These are phyloP conservation scores for Pseudonitzschia multistriata DNA, from an alignment of 108 stramenopile genomes.

Conservation along the genomic window DNA sequence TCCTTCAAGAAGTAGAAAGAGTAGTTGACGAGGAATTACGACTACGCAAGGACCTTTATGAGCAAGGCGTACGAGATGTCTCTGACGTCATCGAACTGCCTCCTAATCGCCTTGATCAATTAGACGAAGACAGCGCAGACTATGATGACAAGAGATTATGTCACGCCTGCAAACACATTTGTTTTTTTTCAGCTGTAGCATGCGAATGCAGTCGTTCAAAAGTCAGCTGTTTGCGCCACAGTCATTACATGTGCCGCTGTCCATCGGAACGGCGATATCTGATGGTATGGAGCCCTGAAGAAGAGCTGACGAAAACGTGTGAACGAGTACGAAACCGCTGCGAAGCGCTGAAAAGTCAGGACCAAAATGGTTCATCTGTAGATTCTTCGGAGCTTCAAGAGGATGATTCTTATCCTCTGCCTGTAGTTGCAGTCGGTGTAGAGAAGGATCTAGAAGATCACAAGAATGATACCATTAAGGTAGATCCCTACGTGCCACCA, in stretches of 20 bases:
- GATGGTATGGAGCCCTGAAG: constrained; percentile 69
- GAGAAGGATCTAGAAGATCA: constrained; percentile 30
- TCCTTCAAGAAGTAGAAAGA: constrained; percentile 64
- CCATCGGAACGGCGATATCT: constrained; percentile 66
- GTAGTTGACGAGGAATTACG: constrained; percentile 73
- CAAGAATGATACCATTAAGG: constrained; percentile 21
- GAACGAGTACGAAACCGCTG: constrained; percentile 52
- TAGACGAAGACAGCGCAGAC: constrained; percentile 82
- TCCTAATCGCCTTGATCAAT: constrained; percentile 67
- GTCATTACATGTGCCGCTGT: constrained; percentile 87
- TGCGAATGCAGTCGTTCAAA: constrained; percentile 89
- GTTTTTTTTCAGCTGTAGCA: constrained; percentile 92
- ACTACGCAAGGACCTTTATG: constrained; percentile 54
- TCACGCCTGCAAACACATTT: constrained; percentile 87
- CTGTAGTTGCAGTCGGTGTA: constrained; percentile 24
- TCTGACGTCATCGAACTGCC: constrained; percentile 63
- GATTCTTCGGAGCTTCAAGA: background rate
- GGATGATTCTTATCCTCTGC: constrained; percentile 15
- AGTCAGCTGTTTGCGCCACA: constrained; percentile 87
- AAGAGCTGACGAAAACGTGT: constrained; percentile 61
- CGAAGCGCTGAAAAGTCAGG: constrained; percentile 36
- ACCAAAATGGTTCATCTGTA: background rate
- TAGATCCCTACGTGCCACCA: constrained; percentile 22
- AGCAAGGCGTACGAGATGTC: constrained; percentile 80
- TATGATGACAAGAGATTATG: constrained; percentile 93